Conservation (phyloP, 331 rosid genomes). For the Acacia pycnantha region DNA sequence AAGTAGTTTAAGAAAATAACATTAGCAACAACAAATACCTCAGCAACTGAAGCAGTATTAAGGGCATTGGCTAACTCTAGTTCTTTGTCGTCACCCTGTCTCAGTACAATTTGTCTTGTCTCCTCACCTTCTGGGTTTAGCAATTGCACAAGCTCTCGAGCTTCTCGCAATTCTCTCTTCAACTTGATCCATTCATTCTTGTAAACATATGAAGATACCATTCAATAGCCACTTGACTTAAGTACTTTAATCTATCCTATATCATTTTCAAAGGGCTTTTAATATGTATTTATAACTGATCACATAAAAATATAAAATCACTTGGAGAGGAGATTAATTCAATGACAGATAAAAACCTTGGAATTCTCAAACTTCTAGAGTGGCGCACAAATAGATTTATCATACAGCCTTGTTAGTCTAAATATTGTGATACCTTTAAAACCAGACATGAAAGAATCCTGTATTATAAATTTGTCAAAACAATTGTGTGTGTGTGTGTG, state of each 20-base stretch:
- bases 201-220: neutral
- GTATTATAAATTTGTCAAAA: no score
- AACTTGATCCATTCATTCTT: slow-evolving; percentile 1
- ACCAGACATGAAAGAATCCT: no score
- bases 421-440: neutral
- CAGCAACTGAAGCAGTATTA: neutral
- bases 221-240: neutral
- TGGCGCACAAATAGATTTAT: no score
- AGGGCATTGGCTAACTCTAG: neutral
- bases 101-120: neutral
- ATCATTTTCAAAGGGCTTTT: neutral
- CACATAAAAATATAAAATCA: neutral
- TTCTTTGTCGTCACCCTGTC: neutral
- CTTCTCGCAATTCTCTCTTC: neutral
- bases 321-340: neutral
- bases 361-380: neutral
- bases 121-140: neutral
- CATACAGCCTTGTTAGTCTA: neutral
- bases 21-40: neutral
- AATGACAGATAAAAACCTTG: neutral
- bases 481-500: no score
- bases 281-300: neutral
- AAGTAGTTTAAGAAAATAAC: neutral
- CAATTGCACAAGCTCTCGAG: neutral
- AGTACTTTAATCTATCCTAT: neutral